These are phyloP conservation scores for Fusarium anguioides DNA, from an alignment of 2,329 filamentous ascomycete species.

Conservation along the genomic window DNA sequence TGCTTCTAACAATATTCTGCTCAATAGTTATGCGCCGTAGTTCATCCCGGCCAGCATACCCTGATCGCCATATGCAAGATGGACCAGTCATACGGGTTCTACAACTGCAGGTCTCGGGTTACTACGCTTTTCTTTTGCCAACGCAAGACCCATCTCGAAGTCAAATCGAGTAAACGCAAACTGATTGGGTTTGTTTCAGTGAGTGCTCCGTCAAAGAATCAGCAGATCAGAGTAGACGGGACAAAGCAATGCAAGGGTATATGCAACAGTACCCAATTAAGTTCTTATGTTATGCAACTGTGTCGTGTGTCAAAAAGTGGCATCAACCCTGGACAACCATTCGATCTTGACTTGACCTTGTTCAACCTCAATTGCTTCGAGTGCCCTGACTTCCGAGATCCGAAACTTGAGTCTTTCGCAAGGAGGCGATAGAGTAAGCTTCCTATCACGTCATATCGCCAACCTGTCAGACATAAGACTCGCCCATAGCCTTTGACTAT, in stretches of 20 bases:
- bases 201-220: conserved; percentile 16
- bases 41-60: background rate
- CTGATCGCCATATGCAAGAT: conserved; percentile 20
- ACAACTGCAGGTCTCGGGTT: conserved; percentile 29
- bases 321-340: conserved; percentile 2
- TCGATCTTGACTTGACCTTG: background rate
- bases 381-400: conserved; percentile 3
- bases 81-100: conserved; percentile 9
- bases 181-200: conserved; percentile 23
- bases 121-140: background rate
- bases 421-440: background rate
- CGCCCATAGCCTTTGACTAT: background rate
- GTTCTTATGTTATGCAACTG: conserved; percentile 14
- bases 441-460: background rate
- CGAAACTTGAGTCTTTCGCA: background rate
- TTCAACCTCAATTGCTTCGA: conserved; percentile 1
- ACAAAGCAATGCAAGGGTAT: conserved; percentile 26
- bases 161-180: conserved; percentile 1
- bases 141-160: background rate
- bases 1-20: background rate
- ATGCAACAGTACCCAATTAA: conserved; percentile 26
- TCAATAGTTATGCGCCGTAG: background rate
- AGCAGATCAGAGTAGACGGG: conserved; percentile 6
- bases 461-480: background rate
- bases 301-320: conserved; percentile 14